A percentile compares a stretch with the other conserved stretches of the same genome.
Evolutionary conservation across 1,284 basidiomycete species (phyloP).

Genomic region (Fistulinella staudtii): DNA sequence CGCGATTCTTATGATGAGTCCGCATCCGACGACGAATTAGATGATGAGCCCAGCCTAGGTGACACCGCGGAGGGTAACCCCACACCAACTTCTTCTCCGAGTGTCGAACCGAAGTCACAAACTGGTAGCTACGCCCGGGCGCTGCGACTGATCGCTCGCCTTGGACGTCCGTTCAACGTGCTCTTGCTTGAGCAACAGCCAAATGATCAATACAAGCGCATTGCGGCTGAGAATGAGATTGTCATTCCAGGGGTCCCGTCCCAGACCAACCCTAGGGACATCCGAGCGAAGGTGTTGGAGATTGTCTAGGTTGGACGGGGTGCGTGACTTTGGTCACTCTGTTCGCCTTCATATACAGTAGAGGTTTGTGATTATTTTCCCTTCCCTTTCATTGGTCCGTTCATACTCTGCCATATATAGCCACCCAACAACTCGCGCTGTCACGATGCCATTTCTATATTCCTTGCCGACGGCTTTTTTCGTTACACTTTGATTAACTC

Average conservation of each 20-base stretch:
- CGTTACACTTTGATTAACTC: too few relatives aligned
- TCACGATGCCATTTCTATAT: too few relatives aligned
- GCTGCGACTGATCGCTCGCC: conserved; percentile 1
- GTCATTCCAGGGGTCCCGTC: conserved; percentile 1
- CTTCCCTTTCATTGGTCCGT: too few relatives aligned
- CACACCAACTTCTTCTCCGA: background rate
- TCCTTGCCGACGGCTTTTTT: too few relatives aligned
- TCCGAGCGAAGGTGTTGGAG: background rate
- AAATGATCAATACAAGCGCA: conserved; percentile 2
- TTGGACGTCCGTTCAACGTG: conserved; percentile 3
- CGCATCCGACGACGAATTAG: background rate
- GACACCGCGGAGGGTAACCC: background rate
- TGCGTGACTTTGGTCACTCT: too few relatives aligned
- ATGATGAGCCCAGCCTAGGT: background rate
- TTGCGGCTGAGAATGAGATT: conserved; percentile 8
- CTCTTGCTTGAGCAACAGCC: conserved; percentile 5
- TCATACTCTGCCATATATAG: too few relatives aligned
- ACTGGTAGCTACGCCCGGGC: background rate
- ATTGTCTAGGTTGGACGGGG: background rate
- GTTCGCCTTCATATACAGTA: too few relatives aligned
- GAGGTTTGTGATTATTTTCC: too few relatives aligned
- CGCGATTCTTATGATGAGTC: background rate
- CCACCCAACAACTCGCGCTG: too few relatives aligned
- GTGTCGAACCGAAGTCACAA: background rate
- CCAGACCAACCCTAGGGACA: background rate